These are phyloP conservation scores for Colletotrichum chrysophilum DNA, from an alignment of 2,329 filamentous ascomycete genomes.

Conservation along the genomic window DNA sequence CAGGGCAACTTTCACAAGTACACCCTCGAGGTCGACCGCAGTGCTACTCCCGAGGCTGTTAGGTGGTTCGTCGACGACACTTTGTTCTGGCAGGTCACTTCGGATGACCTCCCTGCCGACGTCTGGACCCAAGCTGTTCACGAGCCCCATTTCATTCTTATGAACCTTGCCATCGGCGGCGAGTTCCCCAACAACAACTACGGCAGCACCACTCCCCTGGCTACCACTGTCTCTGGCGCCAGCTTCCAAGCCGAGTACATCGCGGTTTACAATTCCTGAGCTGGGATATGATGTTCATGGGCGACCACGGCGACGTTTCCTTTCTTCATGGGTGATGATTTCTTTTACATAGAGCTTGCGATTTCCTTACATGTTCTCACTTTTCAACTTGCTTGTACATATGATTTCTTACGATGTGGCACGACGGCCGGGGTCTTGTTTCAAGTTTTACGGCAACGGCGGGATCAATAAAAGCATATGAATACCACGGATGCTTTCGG, in stretches of 20 bases:
- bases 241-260: slow-evolving; percentile 23
- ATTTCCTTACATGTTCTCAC: background rate
- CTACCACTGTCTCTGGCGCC: slow-evolving; percentile 20
- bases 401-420: background rate
- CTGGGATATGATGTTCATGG: background rate
- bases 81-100: slow-evolving; percentile 29
- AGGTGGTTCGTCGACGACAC: slow-evolving; percentile 39
- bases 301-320: background rate
- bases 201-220: slow-evolving; percentile 6
- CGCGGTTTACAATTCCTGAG: slow-evolving; percentile 23
- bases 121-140: slow-evolving; percentile 37
- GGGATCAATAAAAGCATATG: background rate
- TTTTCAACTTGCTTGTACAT: background rate
- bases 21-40: slow-evolving; percentile 37
- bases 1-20: slow-evolving; percentile 38
- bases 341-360: background rate
- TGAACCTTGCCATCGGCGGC: slow-evolving; percentile 46
- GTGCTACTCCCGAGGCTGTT: slow-evolving; percentile 34
- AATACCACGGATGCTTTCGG: background rate
- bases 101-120: slow-evolving; percentile 29
- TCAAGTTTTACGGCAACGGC: accelerated
- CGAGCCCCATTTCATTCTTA: slow-evolving; percentile 36
- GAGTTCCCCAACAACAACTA: slow-evolving; percentile 33
- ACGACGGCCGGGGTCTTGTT: background rate
- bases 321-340: background rate